Evolutionary conservation across 139 green algal species (phyloP).

Genomic region (Micromonas commoda): DNA sequence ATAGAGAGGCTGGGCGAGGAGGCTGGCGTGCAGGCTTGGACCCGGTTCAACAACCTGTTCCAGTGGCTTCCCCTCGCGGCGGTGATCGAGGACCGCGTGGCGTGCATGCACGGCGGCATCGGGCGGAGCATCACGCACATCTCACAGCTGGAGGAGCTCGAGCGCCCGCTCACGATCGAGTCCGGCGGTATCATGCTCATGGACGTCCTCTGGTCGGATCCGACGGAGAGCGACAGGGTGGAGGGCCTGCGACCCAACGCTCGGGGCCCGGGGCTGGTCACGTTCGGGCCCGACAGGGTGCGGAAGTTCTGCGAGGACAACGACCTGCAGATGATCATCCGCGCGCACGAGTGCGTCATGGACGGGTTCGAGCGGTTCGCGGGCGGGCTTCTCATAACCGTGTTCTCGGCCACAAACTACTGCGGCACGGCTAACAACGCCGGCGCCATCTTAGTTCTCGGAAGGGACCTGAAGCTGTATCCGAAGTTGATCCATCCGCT

Average conservation of each 20-base stretch:
- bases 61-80: constrained; percentile 96
- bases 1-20: constrained; percentile 81
- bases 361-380: constrained; percentile 99
- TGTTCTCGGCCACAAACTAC: constrained; percentile 99
- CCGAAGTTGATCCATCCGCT: constrained; percentile 98
- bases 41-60: constrained; percentile 94
- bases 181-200: constrained; percentile 85
- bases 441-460: constrained; percentile 89
- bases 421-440: constrained; percentile 97
- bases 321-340: constrained; percentile 95
- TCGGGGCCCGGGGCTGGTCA: constrained; percentile 78
- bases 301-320: constrained; percentile 97
- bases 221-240: constrained; percentile 92
- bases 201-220: constrained; percentile 96
- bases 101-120: constrained; percentile 98
- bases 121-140: constrained; percentile 82
- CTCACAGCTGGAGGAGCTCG: constrained; percentile 81
- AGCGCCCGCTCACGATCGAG: constrained; percentile 90
- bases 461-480: constrained; percentile 92
- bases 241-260: constrained; percentile 88
- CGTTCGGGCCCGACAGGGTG: constrained; percentile 94
- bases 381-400: constrained; percentile 51
- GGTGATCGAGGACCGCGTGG: constrained; percentile 85
- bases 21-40: constrained; percentile 85
- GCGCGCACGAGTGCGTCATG: constrained; percentile 99